A percentile compares a stretch with the other conserved stretches of the same genome.
Evolutionary conservation across 306 rosid genomes (phyloP).

Genomic region (Vigna nakashimae): DNA sequence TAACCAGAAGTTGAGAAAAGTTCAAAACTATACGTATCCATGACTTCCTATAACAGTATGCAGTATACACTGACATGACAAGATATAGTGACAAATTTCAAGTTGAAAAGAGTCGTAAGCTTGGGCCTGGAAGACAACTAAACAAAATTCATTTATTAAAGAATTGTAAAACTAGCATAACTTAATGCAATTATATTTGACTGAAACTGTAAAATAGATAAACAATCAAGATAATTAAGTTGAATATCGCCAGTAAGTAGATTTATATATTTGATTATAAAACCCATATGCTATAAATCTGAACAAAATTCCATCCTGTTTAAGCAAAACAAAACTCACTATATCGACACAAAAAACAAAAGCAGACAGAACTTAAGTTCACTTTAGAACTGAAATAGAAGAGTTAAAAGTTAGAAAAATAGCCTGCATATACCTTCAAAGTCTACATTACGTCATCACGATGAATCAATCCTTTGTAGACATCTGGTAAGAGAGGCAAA

Average conservation of each 20-base stretch:
- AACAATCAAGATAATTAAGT: too few relatives aligned
- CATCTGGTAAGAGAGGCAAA: too few relatives aligned
- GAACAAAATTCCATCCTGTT: too few relatives aligned
- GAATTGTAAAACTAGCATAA: not conserved
- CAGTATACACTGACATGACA: not conserved
- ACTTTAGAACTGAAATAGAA: not conserved
- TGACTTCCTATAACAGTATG: not conserved
- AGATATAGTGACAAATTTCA: not conserved
- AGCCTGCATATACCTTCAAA: not conserved
- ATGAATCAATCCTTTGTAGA: not conserved
- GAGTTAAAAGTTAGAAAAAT: not conserved
- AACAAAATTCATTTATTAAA: not conserved
- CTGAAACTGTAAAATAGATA: not conserved
- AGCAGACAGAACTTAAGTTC: too few relatives aligned
- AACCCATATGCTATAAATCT: too few relatives aligned
- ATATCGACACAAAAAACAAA: too few relatives aligned
- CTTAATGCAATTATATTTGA: not conserved
- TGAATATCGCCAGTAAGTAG: too few relatives aligned
- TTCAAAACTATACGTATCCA: not conserved
- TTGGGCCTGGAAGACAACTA: not conserved
- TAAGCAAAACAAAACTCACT: too few relatives aligned
- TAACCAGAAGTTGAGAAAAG: not conserved
- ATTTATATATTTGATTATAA: too few relatives aligned
- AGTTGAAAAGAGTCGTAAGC: not conserved
- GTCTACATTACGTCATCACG: not conserved